Evolutionary conservation across 2,329 filamentous ascomycete species (phyloP).

Genomic region (Amauroascus niger): DNA sequence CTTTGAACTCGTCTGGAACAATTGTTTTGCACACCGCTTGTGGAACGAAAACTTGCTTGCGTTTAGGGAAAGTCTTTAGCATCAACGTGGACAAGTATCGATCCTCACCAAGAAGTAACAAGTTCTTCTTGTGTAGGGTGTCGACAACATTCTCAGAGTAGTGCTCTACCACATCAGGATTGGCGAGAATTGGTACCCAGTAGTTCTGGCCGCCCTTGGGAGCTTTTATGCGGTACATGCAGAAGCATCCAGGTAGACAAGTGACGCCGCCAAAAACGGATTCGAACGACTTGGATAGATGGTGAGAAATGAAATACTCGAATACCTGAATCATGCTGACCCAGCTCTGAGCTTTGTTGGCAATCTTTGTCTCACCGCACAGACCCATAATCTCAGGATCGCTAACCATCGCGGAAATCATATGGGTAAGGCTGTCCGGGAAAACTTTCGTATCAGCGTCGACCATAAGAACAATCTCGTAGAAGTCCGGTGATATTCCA

Average conservation of each 20-base stretch:
- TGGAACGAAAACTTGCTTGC: constrained; percentile 96
- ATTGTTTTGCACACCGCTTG: constrained; percentile 98
- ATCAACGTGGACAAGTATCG: constrained; percentile 93
- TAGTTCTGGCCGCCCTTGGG: constrained; percentile 98
- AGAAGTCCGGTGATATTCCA: constrained; percentile 95
- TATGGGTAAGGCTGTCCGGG: constrained; percentile 95
- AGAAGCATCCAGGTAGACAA: constrained; percentile 96
- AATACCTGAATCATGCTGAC: constrained; percentile 98
- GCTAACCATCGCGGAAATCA: constrained; percentile 98
- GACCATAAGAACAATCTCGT: constrained; percentile 97
- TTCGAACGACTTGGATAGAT: constrained; percentile 93
- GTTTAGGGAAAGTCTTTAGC: constrained; percentile 97
- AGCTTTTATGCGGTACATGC: constrained; percentile 99
- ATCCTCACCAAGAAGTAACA: constrained; percentile 85
- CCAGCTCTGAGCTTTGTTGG: constrained; percentile 92
- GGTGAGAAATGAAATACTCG: constrained; percentile 98
- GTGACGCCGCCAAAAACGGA: constrained; percentile 98
- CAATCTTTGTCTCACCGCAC: constrained; percentile 98
- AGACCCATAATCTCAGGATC: constrained; percentile 99
- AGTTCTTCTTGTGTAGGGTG: constrained; percentile 94
- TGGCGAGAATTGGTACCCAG: constrained; percentile 97
- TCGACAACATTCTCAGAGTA: constrained; percentile 99
- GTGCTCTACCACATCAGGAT: constrained; percentile 96
- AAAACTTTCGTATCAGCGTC: constrained; percentile 99
- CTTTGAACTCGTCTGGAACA: constrained; percentile 84